Conservation (phyloP, 352 stramenopile genomes). For the Peronospora tabacina region DNA sequence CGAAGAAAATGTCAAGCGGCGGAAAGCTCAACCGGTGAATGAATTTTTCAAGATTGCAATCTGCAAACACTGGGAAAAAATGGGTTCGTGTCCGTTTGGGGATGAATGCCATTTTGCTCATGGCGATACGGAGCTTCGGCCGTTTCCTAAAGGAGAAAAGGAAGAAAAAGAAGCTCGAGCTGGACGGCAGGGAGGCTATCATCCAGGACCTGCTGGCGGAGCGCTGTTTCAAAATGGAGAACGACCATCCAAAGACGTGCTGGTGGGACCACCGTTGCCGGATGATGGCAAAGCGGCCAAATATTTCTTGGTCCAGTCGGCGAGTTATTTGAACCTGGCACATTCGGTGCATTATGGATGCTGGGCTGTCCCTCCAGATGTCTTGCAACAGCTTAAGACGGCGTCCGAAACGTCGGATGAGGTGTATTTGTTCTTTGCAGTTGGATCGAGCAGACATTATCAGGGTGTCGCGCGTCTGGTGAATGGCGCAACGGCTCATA, state of each 20-base stretch:
- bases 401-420: conserved; percentile 66
- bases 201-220: background rate
- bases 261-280: conserved; percentile 33
- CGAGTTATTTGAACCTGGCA: conserved; percentile 77
- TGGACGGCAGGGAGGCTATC: conserved; percentile 11
- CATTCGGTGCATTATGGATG: conserved; percentile 67
- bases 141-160: conserved; percentile 76
- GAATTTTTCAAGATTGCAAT: conserved; percentile 97
- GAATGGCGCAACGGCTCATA: conserved; percentile 28
- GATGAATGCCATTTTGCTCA: conserved; percentile 97
- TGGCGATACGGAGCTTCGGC: conserved; percentile 88
- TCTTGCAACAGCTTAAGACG: conserved; percentile 60
- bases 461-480: conserved; percentile 59
- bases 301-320: conserved; percentile 78
- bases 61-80: conserved; percentile 95
- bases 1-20: conserved; percentile 85
- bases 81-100: conserved; percentile 93
- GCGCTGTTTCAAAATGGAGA: conserved; percentile 5
- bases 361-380: conserved; percentile 47
- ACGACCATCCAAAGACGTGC: background rate
- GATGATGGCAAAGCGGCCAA: conserved; percentile 71
- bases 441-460: conserved; percentile 69
- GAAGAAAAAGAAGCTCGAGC: conserved; percentile 16
- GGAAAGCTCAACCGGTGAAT: conserved; percentile 87
- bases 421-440: conserved; percentile 75